Percentiles rank a stretch among this genome's conserved stretches.
These are phyloP conservation scores for Scleroderma citrinum DNA, from an alignment of 768 basidiomycete species.

Conservation along the genomic window DNA sequence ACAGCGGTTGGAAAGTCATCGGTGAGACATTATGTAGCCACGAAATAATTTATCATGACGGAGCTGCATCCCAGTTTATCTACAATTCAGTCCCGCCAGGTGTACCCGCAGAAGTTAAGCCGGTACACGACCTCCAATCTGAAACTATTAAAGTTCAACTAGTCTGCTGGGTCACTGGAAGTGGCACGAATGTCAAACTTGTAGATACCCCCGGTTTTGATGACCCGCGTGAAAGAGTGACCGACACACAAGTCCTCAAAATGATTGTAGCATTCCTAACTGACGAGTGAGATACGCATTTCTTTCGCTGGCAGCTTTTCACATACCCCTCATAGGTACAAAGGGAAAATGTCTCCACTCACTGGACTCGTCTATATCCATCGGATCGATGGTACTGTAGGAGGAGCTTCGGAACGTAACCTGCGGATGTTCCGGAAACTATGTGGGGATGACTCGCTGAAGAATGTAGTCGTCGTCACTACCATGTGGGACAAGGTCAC, in stretches of 20 bases:
- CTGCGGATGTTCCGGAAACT: conserved; percentile 39
- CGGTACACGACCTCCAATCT: not conserved
- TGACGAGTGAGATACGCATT: too few relatives aligned
- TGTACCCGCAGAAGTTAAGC: not conserved
- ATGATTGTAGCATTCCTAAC: too few relatives aligned
- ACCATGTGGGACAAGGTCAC: conserved; percentile 39
- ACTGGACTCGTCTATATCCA: conserved; percentile 42
- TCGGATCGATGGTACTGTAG: conserved; percentile 37
- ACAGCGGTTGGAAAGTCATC: not conserved
- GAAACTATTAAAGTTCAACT: not conserved
- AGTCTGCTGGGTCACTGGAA: not conserved
- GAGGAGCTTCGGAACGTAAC: conserved; percentile 34
- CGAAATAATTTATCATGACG: not conserved
- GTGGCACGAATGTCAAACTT: not conserved
- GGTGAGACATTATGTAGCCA: not conserved
- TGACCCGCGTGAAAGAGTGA: too few relatives aligned
- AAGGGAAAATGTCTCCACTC: not conserved
- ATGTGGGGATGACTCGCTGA: conserved; percentile 38
- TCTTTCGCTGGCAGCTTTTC: not conserved
- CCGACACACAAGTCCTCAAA: too few relatives aligned
- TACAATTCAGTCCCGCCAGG: not conserved
- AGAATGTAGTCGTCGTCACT: conserved; percentile 39
- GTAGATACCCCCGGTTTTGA: too few relatives aligned
- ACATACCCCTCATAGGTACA: not conserved
- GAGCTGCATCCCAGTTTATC: not conserved